phyloP scores from a whole-genome alignment of 495 filamentous ascomycete genomes.

The Stereocaulon alpinum region DNA sequence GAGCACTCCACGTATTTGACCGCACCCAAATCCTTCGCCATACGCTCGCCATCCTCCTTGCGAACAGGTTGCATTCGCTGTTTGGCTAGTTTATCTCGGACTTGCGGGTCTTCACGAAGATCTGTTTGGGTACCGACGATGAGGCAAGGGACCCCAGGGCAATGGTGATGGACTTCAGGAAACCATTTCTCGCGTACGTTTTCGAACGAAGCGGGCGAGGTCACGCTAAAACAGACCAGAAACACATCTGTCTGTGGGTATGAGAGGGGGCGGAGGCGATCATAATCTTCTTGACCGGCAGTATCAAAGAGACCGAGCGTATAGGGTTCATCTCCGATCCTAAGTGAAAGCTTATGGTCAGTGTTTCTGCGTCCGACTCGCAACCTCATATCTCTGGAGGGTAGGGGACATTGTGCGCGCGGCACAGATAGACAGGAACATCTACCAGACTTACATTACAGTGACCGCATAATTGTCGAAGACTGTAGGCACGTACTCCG shows the following conservation, averaged over 20 bases:
- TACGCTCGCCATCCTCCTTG: conserved; percentile 85
- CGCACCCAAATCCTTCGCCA: conserved; percentile 91
- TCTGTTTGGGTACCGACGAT: conserved; percentile 98
- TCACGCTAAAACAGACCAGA: conserved; percentile 96
- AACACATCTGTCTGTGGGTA: conserved; percentile 99
- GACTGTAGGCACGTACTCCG: conserved; percentile 97
- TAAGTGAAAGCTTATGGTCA: conserved; percentile 32
- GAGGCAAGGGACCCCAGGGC: conserved; percentile 92
- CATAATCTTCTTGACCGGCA: conserved; percentile 98
- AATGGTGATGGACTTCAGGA: conserved; percentile 96
- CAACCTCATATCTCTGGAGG: neutral
- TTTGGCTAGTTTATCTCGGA: conserved; percentile 83
- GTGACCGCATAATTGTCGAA: conserved; percentile 99
- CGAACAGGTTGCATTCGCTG: conserved; percentile 90
- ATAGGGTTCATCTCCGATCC: conserved; percentile 99
- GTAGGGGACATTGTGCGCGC: neutral
- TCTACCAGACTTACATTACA: conserved; percentile 68
- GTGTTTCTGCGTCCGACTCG: neutral
- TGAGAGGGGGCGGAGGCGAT: conserved; percentile 88
- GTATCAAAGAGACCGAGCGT: conserved; percentile 97
- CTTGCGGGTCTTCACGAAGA: conserved; percentile 80
- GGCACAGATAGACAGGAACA: neutral
- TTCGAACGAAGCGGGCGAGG: conserved; percentile 96
- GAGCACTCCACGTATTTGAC: conserved; percentile 99
- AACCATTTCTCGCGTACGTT: conserved; percentile 99